Evolutionary conservation across 2,329 filamentous ascomycete species (phyloP).

Genomic region (Coniochaeta ligniaria): DNA sequence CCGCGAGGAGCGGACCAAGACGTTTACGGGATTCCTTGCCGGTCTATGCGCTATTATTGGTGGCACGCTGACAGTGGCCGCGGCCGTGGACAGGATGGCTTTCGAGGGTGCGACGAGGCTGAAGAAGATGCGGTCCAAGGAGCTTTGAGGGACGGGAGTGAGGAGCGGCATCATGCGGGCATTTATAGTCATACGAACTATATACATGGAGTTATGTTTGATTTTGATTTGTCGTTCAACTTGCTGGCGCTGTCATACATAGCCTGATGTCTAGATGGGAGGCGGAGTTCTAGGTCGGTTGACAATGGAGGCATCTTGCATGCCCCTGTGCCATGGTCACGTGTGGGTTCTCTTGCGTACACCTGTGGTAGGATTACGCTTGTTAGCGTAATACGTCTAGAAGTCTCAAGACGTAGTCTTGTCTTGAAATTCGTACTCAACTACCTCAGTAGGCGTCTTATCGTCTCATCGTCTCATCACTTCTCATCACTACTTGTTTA

Average conservation of each 20-base stretch:
- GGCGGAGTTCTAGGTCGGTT: not conserved
- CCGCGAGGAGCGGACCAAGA: constrained; percentile 82
- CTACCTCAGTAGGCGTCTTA: too few species aligned
- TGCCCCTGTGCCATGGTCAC: not conserved
- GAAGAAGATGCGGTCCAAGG: constrained; percentile 75
- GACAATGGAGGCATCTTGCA: not conserved
- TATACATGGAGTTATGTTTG: not conserved
- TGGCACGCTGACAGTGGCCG: constrained; percentile 90
- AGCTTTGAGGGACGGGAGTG: constrained; percentile 35
- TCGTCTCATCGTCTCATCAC: too few species aligned
- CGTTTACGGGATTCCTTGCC: constrained; percentile 85
- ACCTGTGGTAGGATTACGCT: too few species aligned
- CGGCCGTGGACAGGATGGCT: constrained; percentile 81
- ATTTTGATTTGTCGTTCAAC: not conserved
- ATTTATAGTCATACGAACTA: not conserved
- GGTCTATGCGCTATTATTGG: constrained; percentile 92
- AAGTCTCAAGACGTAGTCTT: too few species aligned
- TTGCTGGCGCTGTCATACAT: not conserved
- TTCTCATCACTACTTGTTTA: too few species aligned
- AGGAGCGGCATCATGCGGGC: not conserved
- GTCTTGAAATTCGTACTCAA: too few species aligned
- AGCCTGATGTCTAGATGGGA: not conserved
- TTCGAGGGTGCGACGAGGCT: constrained; percentile 82
- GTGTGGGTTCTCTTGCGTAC: not conserved
- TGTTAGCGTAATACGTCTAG: too few species aligned